Percentiles rank a stretch among this genome's conserved stretches.
phyloP scores from a whole-genome alignment of 2,329 filamentous ascomycete species.

The Lasiodiplodia theobromae region DNA sequence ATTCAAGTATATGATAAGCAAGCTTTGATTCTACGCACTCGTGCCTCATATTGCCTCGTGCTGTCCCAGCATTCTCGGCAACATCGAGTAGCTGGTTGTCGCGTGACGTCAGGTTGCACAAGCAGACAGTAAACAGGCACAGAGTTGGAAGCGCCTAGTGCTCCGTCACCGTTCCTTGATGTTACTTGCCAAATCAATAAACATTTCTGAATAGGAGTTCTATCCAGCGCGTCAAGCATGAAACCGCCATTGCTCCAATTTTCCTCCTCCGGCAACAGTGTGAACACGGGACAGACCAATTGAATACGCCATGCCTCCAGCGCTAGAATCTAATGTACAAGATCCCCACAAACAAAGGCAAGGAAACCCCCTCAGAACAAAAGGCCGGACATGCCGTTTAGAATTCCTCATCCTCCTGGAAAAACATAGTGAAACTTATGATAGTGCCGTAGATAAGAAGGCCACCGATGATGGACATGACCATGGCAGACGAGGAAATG shows the following conservation, averaged over 20 bases:
- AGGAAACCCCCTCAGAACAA: slow-evolving; percentile 4
- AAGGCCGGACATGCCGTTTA: slow-evolving; percentile 51
- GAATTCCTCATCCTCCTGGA: slow-evolving; percentile 97
- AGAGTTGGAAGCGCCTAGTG: neutral
- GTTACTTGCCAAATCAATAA: neutral
- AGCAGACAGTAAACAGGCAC: neutral
- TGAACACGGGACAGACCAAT: slow-evolving; percentile 9
- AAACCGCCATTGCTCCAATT: slow-evolving; percentile 24
- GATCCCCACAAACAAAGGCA: slow-evolving; percentile 19
- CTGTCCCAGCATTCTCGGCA: neutral
- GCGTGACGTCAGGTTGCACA: slow-evolving; percentile 10
- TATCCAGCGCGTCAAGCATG: slow-evolving; percentile 4
- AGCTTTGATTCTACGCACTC: neutral
- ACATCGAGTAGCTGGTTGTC: neutral
- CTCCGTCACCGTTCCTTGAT: neutral
- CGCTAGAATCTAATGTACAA: slow-evolving; percentile 29
- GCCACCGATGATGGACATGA: slow-evolving; percentile 93
- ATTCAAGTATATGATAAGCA: slow-evolving; percentile 15
- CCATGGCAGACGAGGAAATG: slow-evolving; percentile 84
- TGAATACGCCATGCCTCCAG: slow-evolving; percentile 22
- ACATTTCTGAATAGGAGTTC: neutral
- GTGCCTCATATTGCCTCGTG: neutral
- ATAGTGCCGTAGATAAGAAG: slow-evolving; percentile 97
- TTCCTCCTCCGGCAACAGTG: neutral
- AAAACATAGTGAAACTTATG: slow-evolving; percentile 98